Evolutionary conservation across 2,329 filamentous ascomycete genomes (phyloP), one percentile per base, ranked within the genome.

Genomic region (Leptographium flavum): DNA sequence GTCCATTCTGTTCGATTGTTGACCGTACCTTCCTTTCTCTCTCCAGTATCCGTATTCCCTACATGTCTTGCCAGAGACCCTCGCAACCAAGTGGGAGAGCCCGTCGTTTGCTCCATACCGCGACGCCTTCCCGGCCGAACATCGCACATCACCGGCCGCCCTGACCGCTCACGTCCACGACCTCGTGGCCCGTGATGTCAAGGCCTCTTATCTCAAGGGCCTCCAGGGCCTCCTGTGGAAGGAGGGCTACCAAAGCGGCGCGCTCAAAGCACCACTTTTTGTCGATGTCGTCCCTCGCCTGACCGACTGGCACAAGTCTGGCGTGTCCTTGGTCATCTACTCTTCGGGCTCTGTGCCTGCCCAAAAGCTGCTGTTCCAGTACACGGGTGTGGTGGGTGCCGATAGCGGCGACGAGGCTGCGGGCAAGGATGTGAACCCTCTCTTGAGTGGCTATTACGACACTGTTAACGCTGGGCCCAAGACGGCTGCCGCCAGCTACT

Each of bases 171-270:
- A 88, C 61, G 77, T 86, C 49, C 65, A 72, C 52, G 79, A 87
- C 56, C 71, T 90, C 50, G 81, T 85, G 55, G 65, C 69, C 49
- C 73, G 71, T 50, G 84, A 92, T 58, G 70, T 86, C 56, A 92
- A 90, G 63, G 70, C 79, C 48, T 66, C 81, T 36, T 87, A 87
- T 61, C 69, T 88, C 51, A 92, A 92, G 66, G 75, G 75, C 47
- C 74, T 90, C 37, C 84, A 92, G 64, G 82, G 85, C 53, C 79
- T 84, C 55, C 71, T 92, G 35, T 92, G 84, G 84, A 68, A 78
- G 55, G 71, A 71, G 33, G 85, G 85, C 48, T 92, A 90, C 63
- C 68, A 70, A 49, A 74, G 71, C 43, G 83, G 83, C 44, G 69
- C 76, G 50, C 72, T 90, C 51, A 73, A 74, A 50, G 83, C 83